phyloP scores from a whole-genome alignment of 176 grass and related monocot species.

The Chloris gayana region DNA sequence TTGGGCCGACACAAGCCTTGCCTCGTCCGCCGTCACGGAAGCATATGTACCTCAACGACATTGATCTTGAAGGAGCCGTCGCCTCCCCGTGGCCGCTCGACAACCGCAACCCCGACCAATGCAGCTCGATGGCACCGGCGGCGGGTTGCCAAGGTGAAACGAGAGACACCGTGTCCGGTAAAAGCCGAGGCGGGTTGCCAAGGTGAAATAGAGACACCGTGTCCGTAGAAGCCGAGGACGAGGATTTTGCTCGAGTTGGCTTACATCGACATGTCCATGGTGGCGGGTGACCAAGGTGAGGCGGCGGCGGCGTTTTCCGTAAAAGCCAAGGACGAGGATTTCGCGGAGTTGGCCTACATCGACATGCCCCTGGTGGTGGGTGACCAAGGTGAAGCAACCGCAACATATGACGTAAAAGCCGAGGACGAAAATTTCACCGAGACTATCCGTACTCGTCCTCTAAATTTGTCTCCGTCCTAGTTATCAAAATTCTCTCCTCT shows the following conservation, averaged over 20 bases:
- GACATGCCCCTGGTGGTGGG: not conserved
- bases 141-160: not conserved
- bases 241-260: no score
- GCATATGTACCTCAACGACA: not conserved
- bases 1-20: not conserved
- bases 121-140: not conserved
- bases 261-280: no score
- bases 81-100: not conserved
- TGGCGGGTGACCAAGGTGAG: not conserved
- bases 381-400: no score
- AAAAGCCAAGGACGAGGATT: not conserved
- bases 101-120: not conserved
- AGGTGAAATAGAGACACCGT: no score
- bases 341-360: not conserved
- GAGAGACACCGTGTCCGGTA: not conserved
- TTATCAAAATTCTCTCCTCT: no score
- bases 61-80: no score
- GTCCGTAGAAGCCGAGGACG: no score
- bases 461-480: no score
- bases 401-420: no score
- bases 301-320: not conserved
- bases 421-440: no score
- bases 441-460: no score
- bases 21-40: not conserved
- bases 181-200: not conserved